These are phyloP conservation scores for Schizosaccharomyces cryophilus DNA, from an alignment of 805 yeast species.

Conservation along the genomic window DNA sequence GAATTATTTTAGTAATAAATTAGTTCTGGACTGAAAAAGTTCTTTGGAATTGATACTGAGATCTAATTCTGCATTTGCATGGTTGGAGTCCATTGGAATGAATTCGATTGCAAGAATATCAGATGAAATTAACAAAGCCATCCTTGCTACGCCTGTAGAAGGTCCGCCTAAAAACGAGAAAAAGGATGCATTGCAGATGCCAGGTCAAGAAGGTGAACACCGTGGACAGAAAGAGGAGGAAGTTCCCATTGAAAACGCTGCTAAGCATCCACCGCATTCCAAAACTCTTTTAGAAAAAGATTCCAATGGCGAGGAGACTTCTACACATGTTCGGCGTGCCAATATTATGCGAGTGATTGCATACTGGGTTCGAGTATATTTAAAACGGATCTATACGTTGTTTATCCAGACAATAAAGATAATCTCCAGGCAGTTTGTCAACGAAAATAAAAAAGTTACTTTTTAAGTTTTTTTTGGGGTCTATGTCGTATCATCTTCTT, in stretches of 20 bases:
- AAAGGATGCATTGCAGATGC: not conserved
- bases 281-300: too few relatives aligned
- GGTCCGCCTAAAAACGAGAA: not conserved
- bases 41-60: not conserved
- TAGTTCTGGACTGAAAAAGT: not conserved
- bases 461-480: not conserved
- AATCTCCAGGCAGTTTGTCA: not conserved
- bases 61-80: not conserved
- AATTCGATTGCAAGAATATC: not conserved
- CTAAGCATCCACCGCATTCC: too few relatives aligned
- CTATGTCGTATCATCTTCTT: not conserved
- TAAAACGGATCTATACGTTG: not conserved
- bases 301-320: not conserved
- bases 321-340: not conserved
- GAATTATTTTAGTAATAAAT: too few relatives aligned
- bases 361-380: not conserved
- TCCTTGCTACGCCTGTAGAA: not conserved
- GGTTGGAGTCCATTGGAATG: not conserved
- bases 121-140: not conserved
- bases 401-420: not conserved
- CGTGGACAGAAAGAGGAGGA: too few relatives aligned
- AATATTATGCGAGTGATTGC: not conserved
- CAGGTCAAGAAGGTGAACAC: not conserved
- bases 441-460: not conserved
- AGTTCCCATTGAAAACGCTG: too few relatives aligned